Base-by-base conservation (phyloP, 2,329 filamentous ascomycete genomes). In the Phialophora expanda region DNA sequence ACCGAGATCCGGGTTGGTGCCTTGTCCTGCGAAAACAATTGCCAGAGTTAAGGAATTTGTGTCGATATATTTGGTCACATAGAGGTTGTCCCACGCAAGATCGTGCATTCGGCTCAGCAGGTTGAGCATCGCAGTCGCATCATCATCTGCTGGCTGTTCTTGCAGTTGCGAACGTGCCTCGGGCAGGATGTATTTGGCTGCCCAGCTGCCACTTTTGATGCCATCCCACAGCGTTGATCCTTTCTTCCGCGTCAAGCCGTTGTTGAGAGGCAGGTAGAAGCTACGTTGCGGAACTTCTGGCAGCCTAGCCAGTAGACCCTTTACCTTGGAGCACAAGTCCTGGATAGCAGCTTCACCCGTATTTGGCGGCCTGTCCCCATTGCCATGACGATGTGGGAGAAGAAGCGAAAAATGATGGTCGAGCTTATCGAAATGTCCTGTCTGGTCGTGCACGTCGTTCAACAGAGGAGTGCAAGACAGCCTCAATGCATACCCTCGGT, bases 261-360 rank as follows among this genome's bases (percentile, higher is more conserved):
- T 44, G 26, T 58, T 58, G 32, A 58, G 56, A 30, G 56, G 56
- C 22, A 58, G 38, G 20, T 34, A 58, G 56, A 58, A 58, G 41
- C 56, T 58, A 30, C 56, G 56, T 26, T 58, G 56, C 8, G 56
- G 56, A 17, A 58, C 56, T n/a, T 48, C 22, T n/a, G 56, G 56
- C 9, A 58, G 38, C 1, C 56, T 5, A 2, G 34, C 4, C 20
- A 58, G 56, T 9, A 58, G 22, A 17, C 26, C 44, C 26, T 58
- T n/a, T 26, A 26, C 20, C 56, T 58, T 58, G 34, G 38, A 44
- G 9, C 20, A 17, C 11, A 46, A 20, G 11, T 58, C 34, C 22
- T 20, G 20, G 14, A 58, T 14, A 8, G 9, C 1, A 26, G 22
- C 34, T n/a, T 28, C 38, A 8, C 4, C 5, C 5, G 5, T n/a